Evolutionary conservation across 1,284 basidiomycete genomes (phyloP), one percentile per base, ranked within the genome.

Genomic region (Termitomyces sp.): DNA sequence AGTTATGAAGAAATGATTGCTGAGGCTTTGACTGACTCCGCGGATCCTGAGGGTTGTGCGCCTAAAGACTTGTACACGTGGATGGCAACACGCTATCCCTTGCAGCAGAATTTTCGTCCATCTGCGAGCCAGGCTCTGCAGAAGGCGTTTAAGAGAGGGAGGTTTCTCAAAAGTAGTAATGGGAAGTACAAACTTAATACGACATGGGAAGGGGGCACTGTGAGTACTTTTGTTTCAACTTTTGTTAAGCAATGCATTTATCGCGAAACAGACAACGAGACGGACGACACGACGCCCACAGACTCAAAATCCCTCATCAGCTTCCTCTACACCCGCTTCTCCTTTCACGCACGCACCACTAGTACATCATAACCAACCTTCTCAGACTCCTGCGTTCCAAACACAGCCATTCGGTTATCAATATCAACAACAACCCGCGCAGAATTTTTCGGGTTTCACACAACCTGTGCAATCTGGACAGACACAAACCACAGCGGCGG

Each of bases 1-100:
- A 88, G 86, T 58, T 92, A 92, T 57, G 89, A 92, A 63, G 88
- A 91, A 60, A 92, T 92, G 90, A 87, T 92, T 34, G 88, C 86
- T 7, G 86, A 89, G 64, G 88, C 88, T 0, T 71, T 92, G 21
- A 66, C 72, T 26, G 86, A 84, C 53, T 76, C 79, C 44, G 73
- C 58, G 9, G 86, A 89, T 54, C 73, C 81, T 5, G 86, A 90
- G 44, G 90, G 90, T 13, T 80, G 80, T 47, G 83, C 83, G 7
- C 89, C 89, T n/a, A 92, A 90, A 64, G 83, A 83, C 60, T 65
- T 92, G 31, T 92, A 89, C 67, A 73, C 80, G 7, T 89, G 86
- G 86, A 92, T 92, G 86, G 83, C 83, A 2, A 72, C 78, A 45
- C 78, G 81, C 41, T 92, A 90, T 67, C 89, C 90, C n/a, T 66